phyloP scores from a whole-genome alignment of 768 basidiomycete species.

The Sistotremastrum niveocremeum region DNA sequence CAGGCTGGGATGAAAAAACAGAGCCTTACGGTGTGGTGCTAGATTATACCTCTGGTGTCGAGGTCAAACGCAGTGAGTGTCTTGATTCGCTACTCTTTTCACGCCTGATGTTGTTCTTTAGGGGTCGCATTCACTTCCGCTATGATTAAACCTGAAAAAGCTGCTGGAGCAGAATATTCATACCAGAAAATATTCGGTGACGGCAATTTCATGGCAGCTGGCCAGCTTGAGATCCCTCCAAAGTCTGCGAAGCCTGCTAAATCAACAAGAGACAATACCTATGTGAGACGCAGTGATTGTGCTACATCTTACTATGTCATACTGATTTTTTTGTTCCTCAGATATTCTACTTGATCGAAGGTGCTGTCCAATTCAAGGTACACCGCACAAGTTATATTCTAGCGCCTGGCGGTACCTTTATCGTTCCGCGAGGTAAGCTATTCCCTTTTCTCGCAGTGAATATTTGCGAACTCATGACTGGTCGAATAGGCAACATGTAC shows the following conservation, averaged over 20 bases:
- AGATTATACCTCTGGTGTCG: constrained; percentile 46
- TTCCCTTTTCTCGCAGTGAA: background rate
- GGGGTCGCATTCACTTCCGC: constrained; percentile 69
- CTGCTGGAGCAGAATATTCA: constrained; percentile 55
- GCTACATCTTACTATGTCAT: background rate
- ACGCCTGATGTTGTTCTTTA: constrained; percentile 15
- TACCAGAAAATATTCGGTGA: constrained; percentile 92
- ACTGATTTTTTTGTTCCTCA: constrained; percentile 13
- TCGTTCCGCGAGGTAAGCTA: constrained; percentile 72
- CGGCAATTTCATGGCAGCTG: constrained; percentile 82
- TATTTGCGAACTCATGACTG: background rate
- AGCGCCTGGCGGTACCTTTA: constrained; percentile 72
- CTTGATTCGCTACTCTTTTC: background rate
- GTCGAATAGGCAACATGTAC: constrained; percentile 66
- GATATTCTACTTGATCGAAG: constrained; percentile 76
- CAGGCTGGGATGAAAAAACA: constrained; percentile 83
- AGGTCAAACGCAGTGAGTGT: constrained; percentile 58
- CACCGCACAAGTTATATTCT: constrained; percentile 70
- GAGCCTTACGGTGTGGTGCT: constrained; percentile 49
- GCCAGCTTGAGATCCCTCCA: constrained; percentile 72
- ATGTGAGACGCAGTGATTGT: constrained; percentile 36
- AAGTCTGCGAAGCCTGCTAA: constrained; percentile 76
- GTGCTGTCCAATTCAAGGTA: constrained; percentile 76
- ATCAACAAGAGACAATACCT: constrained; percentile 85
- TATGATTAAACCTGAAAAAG: constrained; percentile 48